These are phyloP conservation scores for Trebouxia gelatinosa DNA, from an alignment of 163 green algal genomes.

Conservation along the genomic window DNA sequence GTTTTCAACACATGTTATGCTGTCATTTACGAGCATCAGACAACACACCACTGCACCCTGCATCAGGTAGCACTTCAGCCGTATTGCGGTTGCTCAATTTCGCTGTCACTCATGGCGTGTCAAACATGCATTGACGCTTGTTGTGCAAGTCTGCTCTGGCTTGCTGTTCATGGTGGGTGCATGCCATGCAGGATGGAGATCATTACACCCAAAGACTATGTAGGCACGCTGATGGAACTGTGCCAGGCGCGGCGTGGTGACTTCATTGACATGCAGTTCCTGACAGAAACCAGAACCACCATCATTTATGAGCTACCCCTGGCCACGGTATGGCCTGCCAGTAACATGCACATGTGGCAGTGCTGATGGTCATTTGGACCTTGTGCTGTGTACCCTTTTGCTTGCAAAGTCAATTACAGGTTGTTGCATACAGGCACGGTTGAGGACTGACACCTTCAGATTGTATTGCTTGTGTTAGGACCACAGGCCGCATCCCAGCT, in stretches of 20 bases:
- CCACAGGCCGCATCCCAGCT: too few relatives aligned
- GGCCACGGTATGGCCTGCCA: slow-evolving; percentile 76
- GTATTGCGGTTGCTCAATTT: too few relatives aligned
- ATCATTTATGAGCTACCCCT: slow-evolving; percentile 95
- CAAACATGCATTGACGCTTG: background rate
- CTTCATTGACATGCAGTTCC: slow-evolving; percentile 94
- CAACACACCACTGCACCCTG: too few relatives aligned
- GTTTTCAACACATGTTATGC: slow-evolving; percentile 1
- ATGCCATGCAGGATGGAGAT: slow-evolving; percentile 68
- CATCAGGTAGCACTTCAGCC: too few relatives aligned
- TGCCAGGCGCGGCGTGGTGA: slow-evolving; percentile 71
- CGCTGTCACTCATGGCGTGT: background rate
- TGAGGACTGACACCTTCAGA: too few relatives aligned
- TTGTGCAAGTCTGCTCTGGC: background rate
- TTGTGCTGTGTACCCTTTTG: too few relatives aligned
- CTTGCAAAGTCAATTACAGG: too few relatives aligned
- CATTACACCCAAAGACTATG: slow-evolving; percentile 84
- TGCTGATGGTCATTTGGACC: too few relatives aligned
- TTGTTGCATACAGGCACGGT: too few relatives aligned
- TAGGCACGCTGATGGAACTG: slow-evolving; percentile 95
- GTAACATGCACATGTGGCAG: too few relatives aligned
- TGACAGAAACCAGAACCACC: slow-evolving; percentile 84
- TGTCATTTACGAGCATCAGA: too few relatives aligned
- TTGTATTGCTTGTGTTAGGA: too few relatives aligned
- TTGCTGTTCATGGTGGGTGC: background rate